Percentiles rank a stretch among this genome's conserved stretches.
These are phyloP conservation scores for Pichia sp. DNA, from an alignment of 1,139 yeast species.

Conservation along the genomic window DNA sequence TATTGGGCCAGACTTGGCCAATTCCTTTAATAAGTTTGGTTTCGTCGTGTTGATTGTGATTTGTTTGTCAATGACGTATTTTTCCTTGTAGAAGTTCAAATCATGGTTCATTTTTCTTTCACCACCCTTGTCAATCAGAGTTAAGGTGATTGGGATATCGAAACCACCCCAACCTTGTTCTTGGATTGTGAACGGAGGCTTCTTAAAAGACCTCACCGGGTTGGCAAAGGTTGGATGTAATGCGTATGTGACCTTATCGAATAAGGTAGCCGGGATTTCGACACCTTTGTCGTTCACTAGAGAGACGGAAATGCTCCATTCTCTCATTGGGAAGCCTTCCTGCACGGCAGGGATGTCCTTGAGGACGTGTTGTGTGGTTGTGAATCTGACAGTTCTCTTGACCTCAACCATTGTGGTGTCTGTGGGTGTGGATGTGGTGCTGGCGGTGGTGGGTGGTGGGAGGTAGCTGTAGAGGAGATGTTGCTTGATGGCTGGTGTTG, in stretches of 20 bases:
- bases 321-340: slow-evolving; percentile 93
- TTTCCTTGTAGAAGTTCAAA: slow-evolving; percentile 77
- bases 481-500: no score
- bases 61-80: slow-evolving; percentile 74
- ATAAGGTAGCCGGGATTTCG: slow-evolving; percentile 82
- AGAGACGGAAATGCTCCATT: slow-evolving; percentile 81
- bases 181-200: slow-evolving; percentile 84
- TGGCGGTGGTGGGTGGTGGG: no score
- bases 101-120: slow-evolving; percentile 87
- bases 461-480: no score
- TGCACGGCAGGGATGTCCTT: slow-evolving; percentile 86
- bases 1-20: slow-evolving; percentile 80
- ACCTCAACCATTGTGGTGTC: slow-evolving; percentile 38
- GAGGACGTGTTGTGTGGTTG: slow-evolving; percentile 81
- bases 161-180: slow-evolving; percentile 99
- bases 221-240: slow-evolving; percentile 94
- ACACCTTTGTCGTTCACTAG: slow-evolving; percentile 79
- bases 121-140: slow-evolving; percentile 82
- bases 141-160: slow-evolving; percentile 79
- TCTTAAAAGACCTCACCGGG: slow-evolving; percentile 79
- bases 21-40: slow-evolving; percentile 67
- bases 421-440: no score
- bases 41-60: slow-evolving; percentile 75
- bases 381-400: slow-evolving; percentile 84
- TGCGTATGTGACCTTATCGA: slow-evolving; percentile 90